phyloP scores from a whole-genome alignment of 768 basidiomycete genomes.

The Mycena rebaudengoi region DNA sequence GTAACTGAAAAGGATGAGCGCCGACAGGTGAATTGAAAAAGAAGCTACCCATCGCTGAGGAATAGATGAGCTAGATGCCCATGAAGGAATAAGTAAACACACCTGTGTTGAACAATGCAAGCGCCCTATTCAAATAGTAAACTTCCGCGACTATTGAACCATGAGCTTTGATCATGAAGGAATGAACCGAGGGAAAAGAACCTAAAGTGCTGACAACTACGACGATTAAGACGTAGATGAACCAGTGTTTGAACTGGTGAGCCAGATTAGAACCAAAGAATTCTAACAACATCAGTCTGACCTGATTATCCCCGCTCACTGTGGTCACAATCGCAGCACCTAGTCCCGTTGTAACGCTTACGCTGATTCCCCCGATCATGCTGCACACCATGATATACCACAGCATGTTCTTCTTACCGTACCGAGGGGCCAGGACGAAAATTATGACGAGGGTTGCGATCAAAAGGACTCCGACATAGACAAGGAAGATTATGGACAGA shows the following conservation, averaged over 20 bases:
- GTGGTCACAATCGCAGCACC: slow-evolving; percentile 89
- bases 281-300: neutral
- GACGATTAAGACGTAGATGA: slow-evolving; percentile 84
- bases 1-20: slow-evolving; percentile 61
- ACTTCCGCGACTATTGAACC: slow-evolving; percentile 72
- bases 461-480: slow-evolving; percentile 68
- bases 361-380: slow-evolving; percentile 95
- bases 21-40: neutral
- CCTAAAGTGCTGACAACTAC: slow-evolving; percentile 85
- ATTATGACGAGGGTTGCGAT: slow-evolving; percentile 70
- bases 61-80: neutral
- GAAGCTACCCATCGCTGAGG: neutral
- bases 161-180: too few relatives aligned
- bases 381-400: slow-evolving; percentile 95
- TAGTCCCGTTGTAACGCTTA: slow-evolving; percentile 92
- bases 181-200: neutral
- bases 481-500: slow-evolving; percentile 82
- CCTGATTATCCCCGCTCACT: slow-evolving; percentile 67
- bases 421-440: slow-evolving; percentile 84
- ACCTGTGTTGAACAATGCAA: slow-evolving; percentile 94
- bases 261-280: neutral
- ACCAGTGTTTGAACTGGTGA: slow-evolving; percentile 88
- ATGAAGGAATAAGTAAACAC: slow-evolving; percentile 31
- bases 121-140: slow-evolving; percentile 95
- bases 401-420: slow-evolving; percentile 88